Evolutionary conservation across 2,329 filamentous ascomycete genomes (phyloP).

Genomic region (Karstenula rhodostoma): DNA sequence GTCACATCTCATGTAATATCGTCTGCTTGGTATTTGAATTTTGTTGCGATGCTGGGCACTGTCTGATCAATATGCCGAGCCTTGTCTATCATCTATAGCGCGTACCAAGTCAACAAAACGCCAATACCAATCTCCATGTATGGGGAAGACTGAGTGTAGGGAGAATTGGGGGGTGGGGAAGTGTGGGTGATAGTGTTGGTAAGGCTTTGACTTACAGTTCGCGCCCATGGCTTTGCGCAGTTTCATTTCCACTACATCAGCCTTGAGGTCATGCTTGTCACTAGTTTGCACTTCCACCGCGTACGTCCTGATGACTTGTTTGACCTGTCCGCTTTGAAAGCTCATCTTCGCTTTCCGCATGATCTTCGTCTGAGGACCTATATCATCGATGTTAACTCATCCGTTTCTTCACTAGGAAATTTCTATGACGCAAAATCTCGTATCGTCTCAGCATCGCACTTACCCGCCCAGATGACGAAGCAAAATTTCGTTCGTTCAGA

Average conservation of each 20-base stretch:
- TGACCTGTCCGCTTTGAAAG: conserved; percentile 72
- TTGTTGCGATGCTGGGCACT: not conserved
- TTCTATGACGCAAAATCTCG: not conserved
- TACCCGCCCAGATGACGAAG: conserved; percentile 73
- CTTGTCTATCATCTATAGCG: conserved; percentile 18
- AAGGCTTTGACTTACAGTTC: conserved; percentile 66
- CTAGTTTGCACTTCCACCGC: conserved; percentile 70
- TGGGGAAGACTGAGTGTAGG: not conserved
- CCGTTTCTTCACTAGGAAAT: not conserved
- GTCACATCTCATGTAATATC: not conserved
- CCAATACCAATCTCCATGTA: not conserved
- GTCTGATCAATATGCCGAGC: conserved; percentile 17
- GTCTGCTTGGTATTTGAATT: not conserved
- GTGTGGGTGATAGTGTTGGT: not conserved
- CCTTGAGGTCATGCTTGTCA: conserved; percentile 67
- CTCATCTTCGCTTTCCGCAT: conserved; percentile 75
- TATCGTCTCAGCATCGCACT: conserved; percentile 32
- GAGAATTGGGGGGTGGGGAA: not conserved
- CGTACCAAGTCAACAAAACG: not conserved
- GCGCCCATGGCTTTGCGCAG: conserved; percentile 73
- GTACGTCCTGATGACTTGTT: conserved; percentile 69
- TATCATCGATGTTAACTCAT: conserved; percentile 1
- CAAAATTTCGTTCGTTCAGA: conserved; percentile 73
- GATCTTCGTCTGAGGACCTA: conserved; percentile 62
- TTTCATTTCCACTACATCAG: conserved; percentile 67